Evolutionary conservation across 305 asterid species (phyloP).

Genomic region (Fraxinus latifolia): DNA sequence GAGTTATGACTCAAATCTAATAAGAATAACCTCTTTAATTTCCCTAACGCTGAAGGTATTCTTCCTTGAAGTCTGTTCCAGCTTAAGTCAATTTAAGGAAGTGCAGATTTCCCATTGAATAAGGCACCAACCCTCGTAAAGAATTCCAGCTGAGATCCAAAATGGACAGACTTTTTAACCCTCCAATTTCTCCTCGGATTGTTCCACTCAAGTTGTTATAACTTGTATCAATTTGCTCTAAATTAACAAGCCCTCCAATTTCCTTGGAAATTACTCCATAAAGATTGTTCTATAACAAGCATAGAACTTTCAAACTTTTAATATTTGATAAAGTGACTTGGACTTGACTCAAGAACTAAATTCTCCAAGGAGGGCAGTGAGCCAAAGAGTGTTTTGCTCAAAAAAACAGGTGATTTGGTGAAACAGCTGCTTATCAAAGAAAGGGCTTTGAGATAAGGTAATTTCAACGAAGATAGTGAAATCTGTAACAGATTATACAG

Average conservation of each 20-base stretch:
- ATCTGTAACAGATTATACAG: background rate
- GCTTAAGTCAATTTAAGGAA: constrained; percentile 46
- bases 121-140: constrained; percentile 26
- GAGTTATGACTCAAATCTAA: constrained; percentile 52
- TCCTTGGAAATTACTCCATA: constrained; percentile 40
- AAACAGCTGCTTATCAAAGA: constrained; percentile 49
- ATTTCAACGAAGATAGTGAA: constrained; percentile 32
- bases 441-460: constrained; percentile 53
- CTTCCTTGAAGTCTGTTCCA: constrained; percentile 39
- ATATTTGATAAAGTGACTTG: constrained; percentile 35
- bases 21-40: constrained; percentile 28
- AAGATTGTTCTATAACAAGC: constrained; percentile 48
- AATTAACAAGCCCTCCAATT: constrained; percentile 30
- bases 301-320: constrained; percentile 24
- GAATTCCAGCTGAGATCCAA: constrained; percentile 45
- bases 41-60: constrained; percentile 39
- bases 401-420: constrained; percentile 29
- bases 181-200: constrained; percentile 43
- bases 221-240: constrained; percentile 49
- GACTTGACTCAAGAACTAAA: constrained; percentile 45
- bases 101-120: constrained; percentile 27
- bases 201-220: constrained; percentile 40
- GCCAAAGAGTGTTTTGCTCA: constrained; percentile 24
- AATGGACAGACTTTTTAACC: constrained; percentile 28
- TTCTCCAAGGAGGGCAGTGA: constrained; percentile 35